Base-by-base conservation (phyloP, 306 rosid species). In the Dalbergia oliveri region DNA sequence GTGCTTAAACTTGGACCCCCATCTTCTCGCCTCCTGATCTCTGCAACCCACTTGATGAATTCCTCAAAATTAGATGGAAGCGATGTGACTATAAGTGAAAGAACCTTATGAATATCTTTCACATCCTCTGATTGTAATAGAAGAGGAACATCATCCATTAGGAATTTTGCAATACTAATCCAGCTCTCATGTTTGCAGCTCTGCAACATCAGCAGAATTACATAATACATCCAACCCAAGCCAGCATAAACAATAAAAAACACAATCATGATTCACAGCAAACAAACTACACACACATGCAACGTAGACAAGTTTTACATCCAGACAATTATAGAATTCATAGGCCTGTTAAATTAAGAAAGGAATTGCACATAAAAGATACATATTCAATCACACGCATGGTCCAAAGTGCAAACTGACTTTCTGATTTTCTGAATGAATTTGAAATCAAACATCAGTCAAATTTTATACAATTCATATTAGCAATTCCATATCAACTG, bases 151-250 rank as follows among this genome's bases (percentile, higher is more conserved):
- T 91, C 97, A 44, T 91, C 97, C 81, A 89, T 87, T 31, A 94
- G 83, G 88, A 88, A 91, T 69, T 90, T 90, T 1, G 97, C 99
- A 76, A 94, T 85, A 69, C 85, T 80, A 67, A 83, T 78, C 99
- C 97, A 94, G 78, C 97, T 90, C 86, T 91, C 93, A n/a, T 94
- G 97, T 88, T 91, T 94, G 86, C 99, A 94, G 85, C 97, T 93
- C 99, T 94, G 90, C 87, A 89, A 84, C 78, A 84, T 84, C 65
- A 84, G 50, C 53, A 79, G 8, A 79, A 75, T 65, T 23, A 71
- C 58, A 72, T 53, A 19, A 79, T 44, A 49, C 43, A 79, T 58
- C 16, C 34, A 79, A 51, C n/a, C 56, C 64, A 63, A n/a, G 23
- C 65, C 65, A 72, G n/a, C 26, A 53, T 39, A 63, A 78, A 79